Evolutionary conservation across 192 early-diverging fungal genomes (phyloP), one percentile per base, ranked within the genome.

Genomic region (Rhizoclosmatium sp.): DNA sequence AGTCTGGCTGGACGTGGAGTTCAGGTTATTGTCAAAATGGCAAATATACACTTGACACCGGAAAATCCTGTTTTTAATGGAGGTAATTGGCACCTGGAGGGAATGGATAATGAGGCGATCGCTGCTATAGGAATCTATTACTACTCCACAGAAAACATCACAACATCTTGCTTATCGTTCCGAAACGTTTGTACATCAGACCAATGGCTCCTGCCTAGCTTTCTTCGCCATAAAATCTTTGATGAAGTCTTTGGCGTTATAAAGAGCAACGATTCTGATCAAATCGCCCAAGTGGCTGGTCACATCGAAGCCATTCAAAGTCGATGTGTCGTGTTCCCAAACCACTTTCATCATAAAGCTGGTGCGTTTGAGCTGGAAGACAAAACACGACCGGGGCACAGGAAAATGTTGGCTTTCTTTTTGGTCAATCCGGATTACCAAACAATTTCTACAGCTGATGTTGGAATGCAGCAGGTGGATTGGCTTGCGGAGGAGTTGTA

Each of bases 51-150:
- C 39, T 72, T 95, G 61, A 88, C 90, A 0, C 92, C 92, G 21
- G 91, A 91, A 54, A 88, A 89, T 16, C 87, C 92, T 0, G 70
- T 51, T 2, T 91, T 88, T 68, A 44, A 12, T 46, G 91, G 91
- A 10, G 86, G 84, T 1, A 66, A 46, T 56, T 95, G 93, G 94
- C 92, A 95, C 59, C 83, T 93, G 1, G 92, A 94, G 65, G 94
- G 89, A 4, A 92, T 91, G 86, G 81, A 82, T 10, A 87, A 91
- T 80, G 94, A 95, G 76, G 81, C 85, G 67, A 93, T 95, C 56
- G 84, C 92, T 2, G 92, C 94, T 1, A 91, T 92, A 0, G 94
- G 92, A 3, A 87, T 95, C 51, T 90, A 90, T 79, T 94, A 93
- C 80, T 93, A 93, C 81, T 85, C 87, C 65, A 77, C 89, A 0